Percentiles rank a stretch among this genome's conserved stretches.
phyloP scores from a whole-genome alignment of 1,139 yeast genomes.

The Magnusiomyces fungicola region DNA sequence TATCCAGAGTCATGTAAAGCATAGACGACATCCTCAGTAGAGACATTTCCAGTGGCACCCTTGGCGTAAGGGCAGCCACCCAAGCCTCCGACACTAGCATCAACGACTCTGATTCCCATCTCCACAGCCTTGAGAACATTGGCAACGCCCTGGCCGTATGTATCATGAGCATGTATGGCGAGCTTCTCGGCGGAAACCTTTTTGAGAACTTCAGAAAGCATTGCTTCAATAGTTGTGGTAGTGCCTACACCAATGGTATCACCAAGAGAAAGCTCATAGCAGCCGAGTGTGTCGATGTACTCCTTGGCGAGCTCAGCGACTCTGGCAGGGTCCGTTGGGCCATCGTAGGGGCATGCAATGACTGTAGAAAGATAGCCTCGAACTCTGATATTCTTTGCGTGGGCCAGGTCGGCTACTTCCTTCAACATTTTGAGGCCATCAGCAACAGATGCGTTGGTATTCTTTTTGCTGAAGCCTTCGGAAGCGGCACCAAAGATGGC shows the following conservation, averaged over 20 bases:
- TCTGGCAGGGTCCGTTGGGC: conserved; percentile 28
- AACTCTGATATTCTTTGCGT: conserved; percentile 23
- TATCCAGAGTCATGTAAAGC: conserved; percentile 33
- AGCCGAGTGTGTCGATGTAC: conserved; percentile 28
- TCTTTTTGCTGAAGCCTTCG: conserved; percentile 31
- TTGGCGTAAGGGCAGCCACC: conserved; percentile 37
- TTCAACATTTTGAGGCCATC: conserved; percentile 27
- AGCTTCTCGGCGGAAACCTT: conserved; percentile 25
- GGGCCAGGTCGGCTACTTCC: conserved; percentile 26
- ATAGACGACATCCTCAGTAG: conserved; percentile 34
- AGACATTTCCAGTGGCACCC: conserved; percentile 34
- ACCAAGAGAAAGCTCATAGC: conserved; percentile 34
- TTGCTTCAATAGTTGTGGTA: conserved; percentile 25
- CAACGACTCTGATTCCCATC: conserved; percentile 31
- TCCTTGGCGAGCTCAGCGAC: conserved; percentile 28
- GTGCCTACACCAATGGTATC: conserved; percentile 36
- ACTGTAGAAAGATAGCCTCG: conserved; percentile 33
- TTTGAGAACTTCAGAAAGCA: conserved; percentile 25
- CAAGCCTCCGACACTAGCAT: conserved; percentile 32
- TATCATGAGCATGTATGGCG: conserved; percentile 36
- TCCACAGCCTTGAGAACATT: conserved; percentile 31
- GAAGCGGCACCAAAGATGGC: conserved; percentile 34
- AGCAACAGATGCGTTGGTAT: conserved; percentile 30
- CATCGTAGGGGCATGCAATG: conserved; percentile 34
- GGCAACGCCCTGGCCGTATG: conserved; percentile 35